Base-by-base conservation (phyloP, 2,329 filamentous ascomycete genomes). In the Chaetomium sp. region DNA sequence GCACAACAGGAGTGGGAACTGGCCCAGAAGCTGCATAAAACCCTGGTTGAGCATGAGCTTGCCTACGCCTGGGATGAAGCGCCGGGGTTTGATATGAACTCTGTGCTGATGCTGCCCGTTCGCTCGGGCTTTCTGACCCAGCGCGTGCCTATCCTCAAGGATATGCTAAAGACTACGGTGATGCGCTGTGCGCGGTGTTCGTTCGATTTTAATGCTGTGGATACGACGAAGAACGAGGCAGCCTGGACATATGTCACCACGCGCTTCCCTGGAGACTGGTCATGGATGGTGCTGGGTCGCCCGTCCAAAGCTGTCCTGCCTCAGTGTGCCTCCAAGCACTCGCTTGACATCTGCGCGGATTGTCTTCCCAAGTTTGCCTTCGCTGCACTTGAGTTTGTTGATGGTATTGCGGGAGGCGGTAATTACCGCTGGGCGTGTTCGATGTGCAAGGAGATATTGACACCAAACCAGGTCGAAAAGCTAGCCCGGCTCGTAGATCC, bases 121-220 rank as follows among this genome's bases (percentile, higher is more conserved):
- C 40, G 54, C 14, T 53, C 54, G 1, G 54, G 54, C 14, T 56
- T 56, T 36, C 46, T 53, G 2, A 56, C 50, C 5, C 54, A 56
- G 36, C 40, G 32, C 1, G 54, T 56, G 27, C 54, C 50, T 36
- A 53, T 56, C 50, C 19, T 56, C 7, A 50, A 40, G 3, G 11
- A 34, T 36, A 45, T 53, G 45, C 40, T 56, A 8, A 49, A 49
- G 35, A 53, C 35, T 5, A 19, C 40, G 35, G 11, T 45, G 9
- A 49, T 12, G 7, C 45, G 34, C 10, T 56, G 54, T 33, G 12
- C 41, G 5, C 36, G 36, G 3, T 56, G 54, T 27, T 49, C 49
- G 5, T 9, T 34, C 36, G 27, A n/a, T 3, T 56, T 56, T 27
- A 8, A 40, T 6, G 14, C 45, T 6, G 54, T 56, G 14, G 50